Evolutionary conservation across 2,329 filamentous ascomycete genomes (phyloP).

Genomic region (Colletotrichum agaves): DNA sequence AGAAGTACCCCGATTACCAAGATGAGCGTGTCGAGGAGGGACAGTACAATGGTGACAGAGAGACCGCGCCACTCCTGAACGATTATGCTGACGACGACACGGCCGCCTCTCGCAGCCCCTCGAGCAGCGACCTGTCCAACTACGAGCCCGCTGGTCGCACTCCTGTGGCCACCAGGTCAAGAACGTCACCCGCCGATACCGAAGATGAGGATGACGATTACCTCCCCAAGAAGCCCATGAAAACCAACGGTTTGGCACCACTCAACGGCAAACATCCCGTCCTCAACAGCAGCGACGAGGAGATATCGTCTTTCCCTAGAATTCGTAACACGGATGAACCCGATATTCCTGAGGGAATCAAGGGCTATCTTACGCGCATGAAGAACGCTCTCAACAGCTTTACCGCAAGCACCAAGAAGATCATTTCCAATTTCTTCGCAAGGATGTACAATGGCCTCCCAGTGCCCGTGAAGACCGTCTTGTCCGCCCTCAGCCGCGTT

Average conservation of each 20-base stretch:
- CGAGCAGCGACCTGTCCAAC: slow-evolving; percentile 55
- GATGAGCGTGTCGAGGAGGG: slow-evolving; percentile 66
- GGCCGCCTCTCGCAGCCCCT: slow-evolving; percentile 42
- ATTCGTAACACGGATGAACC: slow-evolving; percentile 58
- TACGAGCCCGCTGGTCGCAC: slow-evolving; percentile 68
- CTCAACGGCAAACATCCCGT: slow-evolving; percentile 44
- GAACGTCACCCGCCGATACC: slow-evolving; percentile 60
- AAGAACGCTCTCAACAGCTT: slow-evolving; percentile 48
- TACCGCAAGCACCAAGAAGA: slow-evolving; percentile 40
- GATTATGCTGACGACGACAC: slow-evolving; percentile 56
- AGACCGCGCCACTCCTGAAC: slow-evolving; percentile 57
- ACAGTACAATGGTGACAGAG: slow-evolving; percentile 65
- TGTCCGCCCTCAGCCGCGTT: slow-evolving; percentile 46
- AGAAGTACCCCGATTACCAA: slow-evolving; percentile 74
- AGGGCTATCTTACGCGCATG: slow-evolving; percentile 53
- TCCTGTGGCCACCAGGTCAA: slow-evolving; percentile 61
- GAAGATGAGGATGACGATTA: slow-evolving; percentile 56
- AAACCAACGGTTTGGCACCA: slow-evolving; percentile 39
- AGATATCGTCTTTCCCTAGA: slow-evolving; percentile 72
- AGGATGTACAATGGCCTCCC: slow-evolving; percentile 54
- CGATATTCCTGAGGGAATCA: slow-evolving; percentile 53
- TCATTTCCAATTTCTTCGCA: slow-evolving; percentile 39
- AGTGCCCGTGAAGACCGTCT: slow-evolving; percentile 49
- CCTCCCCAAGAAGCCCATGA: slow-evolving; percentile 42
- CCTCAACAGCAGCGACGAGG: slow-evolving; percentile 50